Conservation (phyloP, 331 rosid species). For the Phaseolus coccineus region DNA sequence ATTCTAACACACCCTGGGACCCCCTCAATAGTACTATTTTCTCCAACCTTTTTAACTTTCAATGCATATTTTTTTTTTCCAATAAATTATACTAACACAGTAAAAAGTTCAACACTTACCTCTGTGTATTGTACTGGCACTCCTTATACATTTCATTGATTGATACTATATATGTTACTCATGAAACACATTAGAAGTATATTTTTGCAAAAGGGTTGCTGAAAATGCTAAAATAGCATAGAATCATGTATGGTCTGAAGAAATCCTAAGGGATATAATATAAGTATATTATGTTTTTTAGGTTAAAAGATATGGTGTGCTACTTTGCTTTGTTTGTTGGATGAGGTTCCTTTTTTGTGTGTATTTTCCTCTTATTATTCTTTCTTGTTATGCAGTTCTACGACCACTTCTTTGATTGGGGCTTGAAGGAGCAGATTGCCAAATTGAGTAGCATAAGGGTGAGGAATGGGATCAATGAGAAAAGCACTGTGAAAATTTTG, state of each 20-base stretch:
- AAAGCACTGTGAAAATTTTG: slow-evolving; percentile 61
- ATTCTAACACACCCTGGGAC: slow-evolving; percentile 89
- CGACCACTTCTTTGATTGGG: slow-evolving; percentile 79
- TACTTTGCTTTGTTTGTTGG: neutral
- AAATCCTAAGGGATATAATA: neutral
- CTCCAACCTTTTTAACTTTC: slow-evolving; percentile 23
- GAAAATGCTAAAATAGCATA: no score
- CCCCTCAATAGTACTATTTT: slow-evolving; percentile 61
- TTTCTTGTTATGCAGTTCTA: slow-evolving; percentile 65
- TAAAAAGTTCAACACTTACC: neutral
- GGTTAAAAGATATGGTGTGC: neutral
- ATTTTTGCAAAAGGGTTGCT: no score
- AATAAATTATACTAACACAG: no score
- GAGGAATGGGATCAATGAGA: slow-evolving; percentile 58
- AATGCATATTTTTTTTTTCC: neutral
- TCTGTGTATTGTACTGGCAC: neutral
- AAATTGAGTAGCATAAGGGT: slow-evolving; percentile 58
- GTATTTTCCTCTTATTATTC: neutral
- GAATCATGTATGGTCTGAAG: neutral
- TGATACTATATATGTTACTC: no score
- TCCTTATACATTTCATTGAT: neutral
- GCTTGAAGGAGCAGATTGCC: slow-evolving; percentile 60
- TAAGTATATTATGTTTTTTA: neutral
- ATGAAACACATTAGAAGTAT: neutral
- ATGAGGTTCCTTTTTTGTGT: neutral